A percentile compares a stretch with the other conserved stretches of the same genome.
Evolutionary conservation across 1,284 basidiomycete species (phyloP).

Genomic region (Athelia sp.): DNA sequence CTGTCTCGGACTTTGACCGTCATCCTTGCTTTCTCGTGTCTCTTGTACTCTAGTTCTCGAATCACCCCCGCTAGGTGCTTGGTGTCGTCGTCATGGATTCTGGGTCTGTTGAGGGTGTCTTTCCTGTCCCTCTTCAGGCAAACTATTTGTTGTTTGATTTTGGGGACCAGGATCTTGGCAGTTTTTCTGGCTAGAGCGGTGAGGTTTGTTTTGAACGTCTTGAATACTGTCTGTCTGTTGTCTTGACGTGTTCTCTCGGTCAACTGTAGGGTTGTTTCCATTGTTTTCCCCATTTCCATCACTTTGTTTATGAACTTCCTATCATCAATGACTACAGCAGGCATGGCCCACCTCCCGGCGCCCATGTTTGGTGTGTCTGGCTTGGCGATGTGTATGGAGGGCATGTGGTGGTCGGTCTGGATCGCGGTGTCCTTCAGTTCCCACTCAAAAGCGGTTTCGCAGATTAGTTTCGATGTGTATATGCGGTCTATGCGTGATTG

Average conservation of each 20-base stretch:
- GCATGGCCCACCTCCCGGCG: slow-evolving; percentile 22
- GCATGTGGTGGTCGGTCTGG: slow-evolving; percentile 23
- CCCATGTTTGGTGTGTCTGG: slow-evolving; percentile 18
- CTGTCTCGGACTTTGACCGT: slow-evolving; percentile 10
- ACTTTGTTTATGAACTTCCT: slow-evolving; percentile 7
- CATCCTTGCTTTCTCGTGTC: slow-evolving; percentile 9
- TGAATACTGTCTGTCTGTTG: slow-evolving; percentile 1
- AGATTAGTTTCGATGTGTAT: background rate
- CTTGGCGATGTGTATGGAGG: slow-evolving; percentile 17
- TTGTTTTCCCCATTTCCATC: background rate
- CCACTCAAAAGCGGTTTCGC: slow-evolving; percentile 5
- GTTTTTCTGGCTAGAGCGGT: background rate
- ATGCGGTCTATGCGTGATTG: slow-evolving; percentile 10
- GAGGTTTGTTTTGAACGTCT: background rate
- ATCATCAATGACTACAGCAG: slow-evolving; percentile 17
- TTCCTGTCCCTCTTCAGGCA: background rate
- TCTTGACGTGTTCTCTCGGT: background rate
- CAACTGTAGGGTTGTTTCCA: slow-evolving; percentile 12
- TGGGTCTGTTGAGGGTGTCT: background rate
- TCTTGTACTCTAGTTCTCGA: slow-evolving; percentile 6
- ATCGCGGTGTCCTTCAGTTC: slow-evolving; percentile 1
- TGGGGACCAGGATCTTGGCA: background rate
- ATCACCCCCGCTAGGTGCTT: background rate
- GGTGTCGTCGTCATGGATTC: background rate
- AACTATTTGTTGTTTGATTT: background rate